Evolutionary conservation across 805 yeast species (phyloP).

Genomic region (Wickerhamiella occidentalis): DNA sequence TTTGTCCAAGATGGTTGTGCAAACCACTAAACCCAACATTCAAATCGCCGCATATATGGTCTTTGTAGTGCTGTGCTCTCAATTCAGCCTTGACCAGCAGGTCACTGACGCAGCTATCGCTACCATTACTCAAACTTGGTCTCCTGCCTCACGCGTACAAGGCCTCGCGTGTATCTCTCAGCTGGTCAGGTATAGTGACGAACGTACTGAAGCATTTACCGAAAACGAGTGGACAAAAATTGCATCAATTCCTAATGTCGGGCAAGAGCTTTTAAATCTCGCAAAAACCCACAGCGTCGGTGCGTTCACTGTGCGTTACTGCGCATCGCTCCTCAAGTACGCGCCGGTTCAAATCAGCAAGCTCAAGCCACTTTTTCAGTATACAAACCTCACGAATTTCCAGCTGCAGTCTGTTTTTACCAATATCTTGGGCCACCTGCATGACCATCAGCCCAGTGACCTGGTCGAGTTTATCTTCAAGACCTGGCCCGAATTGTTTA

Average conservation of each 20-base stretch:
- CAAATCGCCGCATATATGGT: slow-evolving; percentile 78
- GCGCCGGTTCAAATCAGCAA: slow-evolving; percentile 27
- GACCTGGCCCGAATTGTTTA: slow-evolving; percentile 26
- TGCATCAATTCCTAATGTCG: slow-evolving; percentile 18
- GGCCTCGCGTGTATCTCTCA: slow-evolving; percentile 29
- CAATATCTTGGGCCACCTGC: not conserved
- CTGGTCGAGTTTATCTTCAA: slow-evolving; percentile 33
- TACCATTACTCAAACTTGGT: slow-evolving; percentile 41
- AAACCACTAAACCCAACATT: slow-evolving; percentile 36
- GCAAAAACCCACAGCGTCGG: slow-evolving; percentile 27
- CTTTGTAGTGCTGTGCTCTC: slow-evolving; percentile 62
- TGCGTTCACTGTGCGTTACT: slow-evolving; percentile 35
- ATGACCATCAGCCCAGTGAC: slow-evolving; percentile 32
- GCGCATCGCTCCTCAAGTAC: slow-evolving; percentile 35
- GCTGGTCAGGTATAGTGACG: slow-evolving; percentile 21
- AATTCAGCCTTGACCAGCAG: slow-evolving; percentile 46
- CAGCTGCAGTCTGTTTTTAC: slow-evolving; percentile 5
- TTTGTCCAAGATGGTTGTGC: slow-evolving; percentile 25
- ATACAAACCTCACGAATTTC: slow-evolving; percentile 11
- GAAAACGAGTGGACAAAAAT: slow-evolving; percentile 14
- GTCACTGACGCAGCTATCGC: slow-evolving; percentile 50
- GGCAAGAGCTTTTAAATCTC: slow-evolving; percentile 20
- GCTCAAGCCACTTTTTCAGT: slow-evolving; percentile 16
- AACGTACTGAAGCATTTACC: slow-evolving; percentile 17
- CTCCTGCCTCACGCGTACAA: slow-evolving; percentile 23